Conservation (phyloP, 805 yeast genomes). For the Saturnispora diversa region DNA sequence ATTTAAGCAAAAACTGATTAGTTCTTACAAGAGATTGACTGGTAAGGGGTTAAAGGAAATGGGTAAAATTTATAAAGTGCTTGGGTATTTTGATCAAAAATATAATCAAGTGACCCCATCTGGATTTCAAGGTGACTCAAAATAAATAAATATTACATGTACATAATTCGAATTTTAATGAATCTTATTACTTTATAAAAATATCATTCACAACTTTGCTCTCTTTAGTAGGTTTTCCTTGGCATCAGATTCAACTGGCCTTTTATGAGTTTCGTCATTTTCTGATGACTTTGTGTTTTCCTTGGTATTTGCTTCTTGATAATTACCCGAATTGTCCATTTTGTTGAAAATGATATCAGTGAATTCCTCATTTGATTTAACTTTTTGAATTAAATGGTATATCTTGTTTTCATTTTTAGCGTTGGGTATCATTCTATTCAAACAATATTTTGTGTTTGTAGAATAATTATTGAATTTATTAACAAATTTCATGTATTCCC, state of each 20-base stretch:
- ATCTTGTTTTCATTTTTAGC: constrained; percentile 30
- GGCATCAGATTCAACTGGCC: constrained; percentile 6
- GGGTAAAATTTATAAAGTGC: constrained; percentile 72
- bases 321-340: constrained; percentile 32
- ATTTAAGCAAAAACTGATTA: constrained; percentile 43
- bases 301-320: constrained; percentile 10
- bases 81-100: constrained; percentile 36
- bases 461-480: constrained; percentile 49
- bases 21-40: constrained; percentile 55
- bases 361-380: constrained; percentile 49
- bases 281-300: too few relatives aligned
- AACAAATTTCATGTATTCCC: constrained; percentile 51
- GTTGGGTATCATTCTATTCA: constrained; percentile 64
- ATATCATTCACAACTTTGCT: background rate
- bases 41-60: constrained; percentile 52
- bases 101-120: constrained; percentile 42
- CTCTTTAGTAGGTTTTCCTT: constrained; percentile 2
- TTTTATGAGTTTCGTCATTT: constrained; percentile 11
- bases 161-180: background rate
- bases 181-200: background rate
- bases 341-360: constrained; percentile 28
- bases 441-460: constrained; percentile 74
- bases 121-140: constrained; percentile 42
- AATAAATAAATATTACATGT: background rate
- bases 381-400: constrained; percentile 48